Evolutionary conservation across 2,329 filamentous ascomycete species (phyloP), one percentile per base, ranked within the genome.

Genomic region (Hortaea sp.): DNA sequence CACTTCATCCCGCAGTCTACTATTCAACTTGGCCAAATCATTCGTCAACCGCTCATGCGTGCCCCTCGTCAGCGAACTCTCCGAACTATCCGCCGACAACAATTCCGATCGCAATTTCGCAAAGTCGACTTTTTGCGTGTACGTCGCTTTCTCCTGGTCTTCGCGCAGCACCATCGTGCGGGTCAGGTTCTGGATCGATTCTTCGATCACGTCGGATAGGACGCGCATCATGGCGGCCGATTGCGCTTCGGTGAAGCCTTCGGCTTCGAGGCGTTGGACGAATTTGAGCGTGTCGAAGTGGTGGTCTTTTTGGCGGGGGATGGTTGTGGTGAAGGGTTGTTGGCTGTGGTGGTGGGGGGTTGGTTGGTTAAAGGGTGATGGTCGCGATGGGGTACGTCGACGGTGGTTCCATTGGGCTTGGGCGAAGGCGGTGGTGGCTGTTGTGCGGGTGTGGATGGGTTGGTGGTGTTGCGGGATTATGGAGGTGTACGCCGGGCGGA

Each of bases 231-330:
- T 92, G n/a, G 92, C 90, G 28, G 88, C 88, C 2, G 89, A 83
- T 68, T 98, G 92, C 56, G 89, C 85, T 66, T 97, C 90, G 27
- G 88, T 95, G 66, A 97, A 95, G 0, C 92, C 92, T 65, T 98
- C 92, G 55, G 79, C 79, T 65, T 90, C 82, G 37, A 98, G 73
- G 44, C 87, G 77, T 69, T 95, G 87, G 35, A 98, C 89, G 63
- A 98, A 95, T 70, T 95, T 95, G 51, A 98, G 78, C 1, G 92
- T 98, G 68, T 98, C 92, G 64, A 98, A 98, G 67, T 98, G 89
- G 67, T 98, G 92, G 60, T 95, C 89, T 53, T 85, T 79, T 44
- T 66, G 63, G 43, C 71, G 76, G 34, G 68, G 59, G 2, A 78
- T 64, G 1, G 86, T 84, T 32, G 80, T 77, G 64, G 88, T 84